Evolutionary conservation across 2,329 filamentous ascomycete species (phyloP), one percentile per base, ranked within the genome.

Genomic region (Aspergillus costaricaensis): DNA sequence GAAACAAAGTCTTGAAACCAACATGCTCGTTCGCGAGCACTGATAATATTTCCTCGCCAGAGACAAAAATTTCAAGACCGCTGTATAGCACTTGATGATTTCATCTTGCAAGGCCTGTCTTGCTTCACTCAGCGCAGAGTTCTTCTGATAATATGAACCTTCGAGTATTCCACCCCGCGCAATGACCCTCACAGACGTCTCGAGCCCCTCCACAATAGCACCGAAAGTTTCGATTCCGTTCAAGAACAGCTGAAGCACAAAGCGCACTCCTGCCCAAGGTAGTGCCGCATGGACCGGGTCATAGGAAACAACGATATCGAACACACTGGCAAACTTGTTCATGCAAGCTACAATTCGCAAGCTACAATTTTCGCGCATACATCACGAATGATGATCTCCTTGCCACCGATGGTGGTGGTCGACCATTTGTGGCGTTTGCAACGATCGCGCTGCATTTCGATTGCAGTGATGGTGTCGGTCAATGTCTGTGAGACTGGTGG

Each of bases 221-320:
- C 27, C 49, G n/a, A 17, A 30, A 12, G 49, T 17, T 8, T 52
- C 30, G 12, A 21, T 30, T n/a, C 30, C 49, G 3, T n/a, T 32
- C 8, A 55, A 3, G 3, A 25, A 23, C 25, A 57, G 9, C n/a
- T 57, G 19, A 8, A 57, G 17, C 19, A 50, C 17, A 23, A 57
- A 49, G 15, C 54, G 27, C 15, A 57, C 27, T 17, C 23, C 54
- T 2, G 54, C 54, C 54, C 54, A 57, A 6, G 54, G 54, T 4
- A 57, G 21, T 12, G 54, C 23, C 4, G 54, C 54, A 49, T 57
- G 54, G 1, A 39, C 41, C 1, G 54, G 54, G 48, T 57, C 54
- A 49, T 48, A 57, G 8, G 44, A 44, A 27, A 57, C 30, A 5
- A 32, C 54, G 5, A 57, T 19, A 38, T 57, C 43, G 5, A 27